phyloP scores from a whole-genome alignment of 2,329 filamentous ascomycete genomes.

The Ophiostoma triangulosporum region DNA sequence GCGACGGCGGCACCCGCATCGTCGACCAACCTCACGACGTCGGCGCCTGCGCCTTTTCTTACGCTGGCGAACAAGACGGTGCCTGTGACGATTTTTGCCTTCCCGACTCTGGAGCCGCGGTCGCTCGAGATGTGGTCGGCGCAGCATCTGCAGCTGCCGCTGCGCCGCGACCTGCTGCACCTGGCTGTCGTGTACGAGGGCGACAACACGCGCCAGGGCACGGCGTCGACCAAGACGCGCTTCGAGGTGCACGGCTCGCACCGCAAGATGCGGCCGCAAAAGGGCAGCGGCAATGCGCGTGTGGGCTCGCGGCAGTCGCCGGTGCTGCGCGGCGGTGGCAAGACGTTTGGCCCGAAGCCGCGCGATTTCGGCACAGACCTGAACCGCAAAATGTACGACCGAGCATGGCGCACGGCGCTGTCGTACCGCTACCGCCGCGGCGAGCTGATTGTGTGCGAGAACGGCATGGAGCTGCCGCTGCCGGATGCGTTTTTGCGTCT shows the following conservation, averaged over 20 bases:
- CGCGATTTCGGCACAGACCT: constrained; percentile 79
- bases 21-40: not conserved
- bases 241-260: constrained; percentile 73
- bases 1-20: not conserved
- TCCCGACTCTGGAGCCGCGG: constrained; percentile 76
- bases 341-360: constrained; percentile 78
- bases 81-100: constrained; percentile 75
- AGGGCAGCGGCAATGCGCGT: constrained; percentile 71
- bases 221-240: constrained; percentile 69
- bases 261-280: constrained; percentile 72
- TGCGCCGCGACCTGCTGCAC: constrained; percentile 85
- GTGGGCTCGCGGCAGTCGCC: constrained; percentile 71
- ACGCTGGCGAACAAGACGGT: constrained; percentile 52
- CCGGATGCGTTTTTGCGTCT: constrained; percentile 35
- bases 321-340: constrained; percentile 71
- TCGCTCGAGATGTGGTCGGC: constrained; percentile 64
- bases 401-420: constrained; percentile 87
- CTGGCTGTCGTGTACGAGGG: constrained; percentile 86
- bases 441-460: constrained; percentile 74
- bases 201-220: constrained; percentile 75
- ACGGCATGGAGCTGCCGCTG: constrained; percentile 54
- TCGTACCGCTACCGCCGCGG: constrained; percentile 82
- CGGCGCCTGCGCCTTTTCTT: not conserved
- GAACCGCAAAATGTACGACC: constrained; percentile 82
- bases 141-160: constrained; percentile 73